Evolutionary conservation across 1,284 basidiomycete species (phyloP).

Genomic region (Cutaneotrichosporon sp.): DNA sequence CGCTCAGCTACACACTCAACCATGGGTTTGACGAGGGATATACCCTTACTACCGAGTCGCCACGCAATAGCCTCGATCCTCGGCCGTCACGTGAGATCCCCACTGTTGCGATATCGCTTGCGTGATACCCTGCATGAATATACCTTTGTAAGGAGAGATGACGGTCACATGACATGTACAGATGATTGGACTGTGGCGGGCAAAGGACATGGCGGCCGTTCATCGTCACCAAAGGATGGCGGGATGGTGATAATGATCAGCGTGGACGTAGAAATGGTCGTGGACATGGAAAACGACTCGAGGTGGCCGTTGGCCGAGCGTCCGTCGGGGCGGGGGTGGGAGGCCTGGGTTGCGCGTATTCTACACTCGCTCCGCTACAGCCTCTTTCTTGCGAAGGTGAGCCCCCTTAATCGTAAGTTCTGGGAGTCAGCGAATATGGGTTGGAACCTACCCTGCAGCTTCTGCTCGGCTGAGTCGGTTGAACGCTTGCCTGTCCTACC

Average conservation of each 20-base stretch:
- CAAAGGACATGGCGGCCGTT: background rate
- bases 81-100: background rate
- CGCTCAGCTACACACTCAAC: constrained; percentile 11
- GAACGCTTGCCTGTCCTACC: background rate
- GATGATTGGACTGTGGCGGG: background rate
- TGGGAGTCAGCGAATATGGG: background rate
- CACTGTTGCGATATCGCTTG: constrained; percentile 9
- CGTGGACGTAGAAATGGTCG: too few relatives aligned
- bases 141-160: constrained; percentile 4
- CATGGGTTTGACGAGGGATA: constrained; percentile 12
- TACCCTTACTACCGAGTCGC: background rate
- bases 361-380: background rate
- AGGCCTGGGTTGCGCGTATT: background rate
- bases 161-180: constrained; percentile 4
- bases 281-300: background rate
- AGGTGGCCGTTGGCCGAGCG: background rate
- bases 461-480: background rate
- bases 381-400: background rate
- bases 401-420: background rate
- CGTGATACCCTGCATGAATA: constrained; percentile 15
- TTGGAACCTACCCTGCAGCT: background rate
- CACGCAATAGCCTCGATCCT: background rate
- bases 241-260: too few relatives aligned
- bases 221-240: too few relatives aligned
- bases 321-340: background rate